Evolutionary conservation across 2,329 filamentous ascomycete genomes (phyloP), one percentile per base, ranked within the genome.

Genomic region (Xylariaceae sp.): DNA sequence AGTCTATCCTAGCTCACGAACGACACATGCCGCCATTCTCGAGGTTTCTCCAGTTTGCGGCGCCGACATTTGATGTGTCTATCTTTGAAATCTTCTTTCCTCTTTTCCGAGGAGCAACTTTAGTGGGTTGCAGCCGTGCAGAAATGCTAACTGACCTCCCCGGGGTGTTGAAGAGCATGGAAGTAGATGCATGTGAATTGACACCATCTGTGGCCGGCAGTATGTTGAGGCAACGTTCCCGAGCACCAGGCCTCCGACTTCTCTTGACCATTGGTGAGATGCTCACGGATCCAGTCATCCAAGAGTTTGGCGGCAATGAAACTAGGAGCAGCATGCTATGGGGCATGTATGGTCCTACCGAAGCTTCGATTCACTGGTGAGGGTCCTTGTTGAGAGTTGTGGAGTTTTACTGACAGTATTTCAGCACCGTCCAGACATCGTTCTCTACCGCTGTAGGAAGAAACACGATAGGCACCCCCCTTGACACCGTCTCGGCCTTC

Each of bases 51-150:
- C 92, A 97, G 71, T 96, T 96, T 72, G 92, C 92, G 3, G 88
- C 91, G 2, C 90, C 92, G 0, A 96, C 92, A 0, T 97, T 97
- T 71, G 92, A 97, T 73, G 92, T 97, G 6, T 96, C 90, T 0
- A 88, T 96, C 4, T 97, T 97, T 71, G 92, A 97, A 71, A 92
- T 95, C 5, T 96, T 96, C 78, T 96, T 96, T 65, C 89, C 92
- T 0, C 77, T 92, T 13, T 88, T 86, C 62, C 80, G 90, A 59
- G 88, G 88, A 2, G 78, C 77, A 18, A 96, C 90, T 0, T 76
- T 97, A 1, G 83, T 93, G 52, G 83, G 84, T 57, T 90, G 87
- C 65, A 81, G 85, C 58, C 83, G 92, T 34, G 77, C 79, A 53
- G 78, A 83, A 39, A 84, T 96, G 78, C 78, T 97, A 48, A 83